phyloP scores from a whole-genome alignment of 441 rosid species.

The Adansonia gregorii region DNA sequence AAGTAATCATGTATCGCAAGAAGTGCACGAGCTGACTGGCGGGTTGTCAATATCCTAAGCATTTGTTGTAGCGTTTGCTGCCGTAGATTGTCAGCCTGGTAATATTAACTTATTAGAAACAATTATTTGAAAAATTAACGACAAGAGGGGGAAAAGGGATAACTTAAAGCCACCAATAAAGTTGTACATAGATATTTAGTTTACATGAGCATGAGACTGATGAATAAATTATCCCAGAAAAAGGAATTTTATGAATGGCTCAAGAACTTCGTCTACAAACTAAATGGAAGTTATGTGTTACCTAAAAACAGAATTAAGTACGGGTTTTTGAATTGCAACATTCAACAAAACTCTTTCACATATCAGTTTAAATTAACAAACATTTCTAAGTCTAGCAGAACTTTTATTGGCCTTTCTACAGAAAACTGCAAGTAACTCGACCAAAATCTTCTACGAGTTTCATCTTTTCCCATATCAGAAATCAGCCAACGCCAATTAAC shows the following conservation, averaged over 20 bases:
- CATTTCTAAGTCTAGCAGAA: neutral
- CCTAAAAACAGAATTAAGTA: neutral
- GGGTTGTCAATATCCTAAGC: slow-evolving; percentile 77
- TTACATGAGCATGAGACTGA: neutral
- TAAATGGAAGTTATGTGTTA: neutral
- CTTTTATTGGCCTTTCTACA: neutral
- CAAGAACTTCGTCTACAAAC: neutral
- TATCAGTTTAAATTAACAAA: neutral
- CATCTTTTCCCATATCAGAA: neutral
- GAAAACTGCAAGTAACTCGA: neutral
- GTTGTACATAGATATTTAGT: neutral
- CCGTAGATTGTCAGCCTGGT: slow-evolving; percentile 91
- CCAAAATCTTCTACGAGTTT: neutral
- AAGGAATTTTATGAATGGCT: neutral
- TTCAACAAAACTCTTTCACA: neutral
- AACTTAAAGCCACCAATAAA: neutral
- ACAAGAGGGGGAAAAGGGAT: neutral
- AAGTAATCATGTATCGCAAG: slow-evolving; percentile 87
- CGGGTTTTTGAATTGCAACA: neutral
- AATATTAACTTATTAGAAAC: slow-evolving; percentile 24
- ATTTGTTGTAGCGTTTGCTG: slow-evolving; percentile 90
- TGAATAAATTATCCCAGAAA: too few species aligned
- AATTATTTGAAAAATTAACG: neutral
- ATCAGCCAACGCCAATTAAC: neutral
- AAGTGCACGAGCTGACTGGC: slow-evolving; percentile 92